Base-by-base conservation (phyloP, 805 yeast genomes). In the Wickerhamomyces bovis region DNA sequence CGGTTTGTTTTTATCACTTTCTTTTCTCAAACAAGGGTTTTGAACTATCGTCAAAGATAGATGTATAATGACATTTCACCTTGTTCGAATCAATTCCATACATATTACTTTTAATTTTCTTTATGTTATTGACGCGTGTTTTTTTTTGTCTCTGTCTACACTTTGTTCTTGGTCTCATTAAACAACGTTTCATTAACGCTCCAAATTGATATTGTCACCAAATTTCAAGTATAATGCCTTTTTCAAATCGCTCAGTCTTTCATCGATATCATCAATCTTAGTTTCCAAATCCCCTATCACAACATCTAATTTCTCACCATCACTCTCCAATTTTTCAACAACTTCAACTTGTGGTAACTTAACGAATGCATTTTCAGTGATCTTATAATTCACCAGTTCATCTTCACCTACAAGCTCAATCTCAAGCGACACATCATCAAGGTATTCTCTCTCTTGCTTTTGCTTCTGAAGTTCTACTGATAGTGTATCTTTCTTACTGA, bases 141-240 rank as follows among this genome's bases (percentile, higher is more conserved):
- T n/a, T n/a, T n/a, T n/a, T n/a, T n/a, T n/a, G n/a, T n/a, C n/a
- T n/a, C n/a, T 25, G 4, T 25, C 28, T 25, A 25, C 16, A 31
- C 35, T 15, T 5, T 4, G 7, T n/a, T n/a, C n/a, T n/a, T n/a
- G n/a, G n/a, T n/a, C 18, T 33, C 20, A 33, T 33, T 12, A n/a
- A 3, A 9, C 20, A 33, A 20, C 8, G 20, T 36, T 11, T 13
- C 9, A 19, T 60, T 59, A 75, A 53, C 81, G 72, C 62, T 92
- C 99, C 42, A 92, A 69, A 62, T 90, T 90, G 61, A 92, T 94
- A 48, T 88, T 81, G 56, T 78, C 78, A 22, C 98, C 99, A 61
- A 92, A 94, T 64, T 86, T 89, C 16, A 87, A 88, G 60, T 92
- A 94, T 46, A 92, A 70, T n/a, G 72, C 73, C 30, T 77, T 75